Conservation (phyloP, 139 green algal species). For the Chlamydomonas applanata region DNA sequence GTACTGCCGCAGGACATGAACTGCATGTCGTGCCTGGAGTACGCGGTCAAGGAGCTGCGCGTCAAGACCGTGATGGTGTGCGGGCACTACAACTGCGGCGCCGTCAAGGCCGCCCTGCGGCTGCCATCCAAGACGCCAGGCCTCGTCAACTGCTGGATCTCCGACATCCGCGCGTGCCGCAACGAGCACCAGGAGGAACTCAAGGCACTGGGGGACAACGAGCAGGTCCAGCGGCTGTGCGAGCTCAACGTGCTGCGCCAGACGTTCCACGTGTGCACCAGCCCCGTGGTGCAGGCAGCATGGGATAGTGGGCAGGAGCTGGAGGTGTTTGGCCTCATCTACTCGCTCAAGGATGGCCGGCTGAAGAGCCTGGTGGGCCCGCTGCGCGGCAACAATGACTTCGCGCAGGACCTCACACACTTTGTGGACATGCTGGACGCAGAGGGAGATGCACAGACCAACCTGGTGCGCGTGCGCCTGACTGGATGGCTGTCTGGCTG, state of each 20-base stretch:
- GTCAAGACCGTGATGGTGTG: constrained; percentile 74
- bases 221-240: constrained; percentile 52
- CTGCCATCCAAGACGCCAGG: constrained; percentile 55
- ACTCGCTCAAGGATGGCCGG: constrained; percentile 56
- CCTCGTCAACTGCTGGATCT: constrained; percentile 75
- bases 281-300: constrained; percentile 66
- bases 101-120: constrained; percentile 58
- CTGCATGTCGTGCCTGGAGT: constrained; percentile 73
- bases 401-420: too few relatives aligned
- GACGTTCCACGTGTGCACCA: constrained; percentile 77
- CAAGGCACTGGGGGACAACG: constrained; percentile 14
- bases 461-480: too few relatives aligned
- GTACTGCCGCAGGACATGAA: constrained; percentile 87
- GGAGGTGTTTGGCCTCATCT: constrained; percentile 70
- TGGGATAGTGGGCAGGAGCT: constrained; percentile 73
- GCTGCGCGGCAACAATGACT: too few relatives aligned
- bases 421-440: too few relatives aligned
- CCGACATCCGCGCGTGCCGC: constrained; percentile 44
- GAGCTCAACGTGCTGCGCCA: constrained; percentile 69
- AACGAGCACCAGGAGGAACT: constrained; percentile 37
- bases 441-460: too few relatives aligned
- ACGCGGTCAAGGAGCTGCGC: constrained; percentile 56
- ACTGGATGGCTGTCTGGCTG: too few relatives aligned
- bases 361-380: constrained; percentile 38
- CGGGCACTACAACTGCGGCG: constrained; percentile 83